Evolutionary conservation across 2,329 filamentous ascomycete genomes (phyloP).

Genomic region (Fusarium sp.): DNA sequence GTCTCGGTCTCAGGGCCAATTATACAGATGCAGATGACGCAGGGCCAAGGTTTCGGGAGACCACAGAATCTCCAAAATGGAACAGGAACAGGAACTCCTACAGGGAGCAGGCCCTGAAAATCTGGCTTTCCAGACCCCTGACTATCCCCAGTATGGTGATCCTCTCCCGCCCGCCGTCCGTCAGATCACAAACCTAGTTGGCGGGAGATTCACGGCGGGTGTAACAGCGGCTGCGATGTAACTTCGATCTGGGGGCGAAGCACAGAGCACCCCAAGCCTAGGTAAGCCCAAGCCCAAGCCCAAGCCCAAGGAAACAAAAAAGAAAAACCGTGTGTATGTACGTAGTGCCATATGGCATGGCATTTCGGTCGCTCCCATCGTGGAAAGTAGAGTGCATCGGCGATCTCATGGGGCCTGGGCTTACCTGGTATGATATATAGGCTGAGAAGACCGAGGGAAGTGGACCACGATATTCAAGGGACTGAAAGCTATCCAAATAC

Average conservation of each 20-base stretch:
- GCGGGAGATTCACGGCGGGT: slow-evolving; percentile 31
- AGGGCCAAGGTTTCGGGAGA: neutral
- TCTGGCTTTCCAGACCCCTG: slow-evolving; percentile 9
- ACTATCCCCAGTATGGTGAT: slow-evolving; percentile 18
- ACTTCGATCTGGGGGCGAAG: slow-evolving; percentile 22
- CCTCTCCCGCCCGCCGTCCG: neutral
- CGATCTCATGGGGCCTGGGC: slow-evolving; percentile 11
- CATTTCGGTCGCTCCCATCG: neutral
- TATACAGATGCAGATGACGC: slow-evolving; percentile 4
- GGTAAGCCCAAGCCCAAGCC: neutral
- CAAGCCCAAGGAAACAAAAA: neutral
- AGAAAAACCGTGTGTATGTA: neutral
- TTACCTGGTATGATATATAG: slow-evolving; percentile 9
- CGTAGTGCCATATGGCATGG: neutral
- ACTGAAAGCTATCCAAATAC: neutral
- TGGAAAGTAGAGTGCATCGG: neutral
- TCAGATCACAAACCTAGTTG: neutral
- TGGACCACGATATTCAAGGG: neutral
- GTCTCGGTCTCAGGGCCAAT: neutral
- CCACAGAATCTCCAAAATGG: neutral
- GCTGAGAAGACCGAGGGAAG: neutral
- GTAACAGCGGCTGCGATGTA: slow-evolving; percentile 32
- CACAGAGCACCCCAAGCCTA: neutral
- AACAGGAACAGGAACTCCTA: neutral
- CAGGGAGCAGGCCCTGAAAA: neutral